Conservation (phyloP, 805 yeast genomes). For the Saccharomycopsis fermentans region DNA sequence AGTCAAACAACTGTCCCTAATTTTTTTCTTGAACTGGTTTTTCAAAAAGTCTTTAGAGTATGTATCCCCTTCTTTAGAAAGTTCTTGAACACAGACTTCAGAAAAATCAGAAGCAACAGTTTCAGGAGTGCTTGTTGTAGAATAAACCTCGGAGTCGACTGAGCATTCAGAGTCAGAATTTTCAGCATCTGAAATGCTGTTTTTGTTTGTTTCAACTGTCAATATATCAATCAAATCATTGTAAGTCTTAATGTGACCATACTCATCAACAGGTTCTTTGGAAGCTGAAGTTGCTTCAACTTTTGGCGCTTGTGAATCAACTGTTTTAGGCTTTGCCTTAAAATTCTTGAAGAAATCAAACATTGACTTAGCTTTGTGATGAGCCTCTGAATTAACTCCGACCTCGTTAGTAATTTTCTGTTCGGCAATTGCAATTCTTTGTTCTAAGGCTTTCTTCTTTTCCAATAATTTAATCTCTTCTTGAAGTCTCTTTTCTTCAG, state of each 20-base stretch:
- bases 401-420: not conserved
- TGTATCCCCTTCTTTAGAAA: conserved; percentile 1
- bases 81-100: conserved; percentile 5
- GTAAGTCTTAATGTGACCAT: conserved; percentile 6
- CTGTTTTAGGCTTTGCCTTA: not conserved
- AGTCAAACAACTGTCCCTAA: conserved; percentile 10
- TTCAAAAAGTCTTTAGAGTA: conserved; percentile 6
- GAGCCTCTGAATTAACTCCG: not conserved
- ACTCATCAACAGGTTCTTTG: conserved; percentile 1
- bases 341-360: not conserved
- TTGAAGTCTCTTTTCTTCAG: conserved; percentile 46
- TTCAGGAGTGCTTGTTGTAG: conserved; percentile 3
- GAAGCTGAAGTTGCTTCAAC: too few relatives aligned
- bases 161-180: conserved; percentile 4
- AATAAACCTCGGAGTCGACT: not conserved
- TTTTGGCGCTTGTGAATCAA: not conserved
- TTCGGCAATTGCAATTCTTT: not conserved
- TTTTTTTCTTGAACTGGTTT: conserved; percentile 10
- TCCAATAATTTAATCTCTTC: conserved; percentile 17
- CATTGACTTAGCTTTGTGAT: conserved; percentile 1
- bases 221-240: conserved; percentile 8
- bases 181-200: not conserved
- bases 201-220: conserved; percentile 8
- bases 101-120: conserved; percentile 11
- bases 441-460: not conserved